These are phyloP conservation scores for Colletotrichum tofieldiae DNA, from an alignment of 2,329 filamentous ascomycete genomes.

Conservation along the genomic window DNA sequence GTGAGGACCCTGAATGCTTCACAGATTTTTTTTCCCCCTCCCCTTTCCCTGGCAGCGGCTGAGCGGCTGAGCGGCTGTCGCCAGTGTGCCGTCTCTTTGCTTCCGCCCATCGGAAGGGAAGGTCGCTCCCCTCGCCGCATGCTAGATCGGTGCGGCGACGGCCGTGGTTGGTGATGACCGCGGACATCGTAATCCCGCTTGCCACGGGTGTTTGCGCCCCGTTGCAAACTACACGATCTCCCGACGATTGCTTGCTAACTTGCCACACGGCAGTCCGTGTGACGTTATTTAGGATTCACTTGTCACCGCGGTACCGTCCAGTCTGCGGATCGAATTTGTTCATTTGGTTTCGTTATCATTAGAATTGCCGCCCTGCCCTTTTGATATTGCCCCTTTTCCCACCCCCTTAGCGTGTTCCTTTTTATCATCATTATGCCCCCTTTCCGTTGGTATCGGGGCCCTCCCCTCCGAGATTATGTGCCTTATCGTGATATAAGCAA, in stretches of 20 bases:
- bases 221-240: neutral
- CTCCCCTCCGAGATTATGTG: no score
- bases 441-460: neutral
- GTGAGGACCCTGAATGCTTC: conserved; percentile 36
- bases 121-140: neutral
- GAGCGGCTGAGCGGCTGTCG: neutral
- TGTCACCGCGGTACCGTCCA: neutral
- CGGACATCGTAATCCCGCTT: neutral
- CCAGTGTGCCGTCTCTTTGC: neutral
- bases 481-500: no score
- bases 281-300: neutral
- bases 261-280: neutral
- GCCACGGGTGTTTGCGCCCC: neutral
- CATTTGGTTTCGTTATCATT: neutral
- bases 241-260: neutral
- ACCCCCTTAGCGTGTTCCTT: neutral
- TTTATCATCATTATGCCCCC: neutral
- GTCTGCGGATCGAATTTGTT: neutral
- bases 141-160: neutral
- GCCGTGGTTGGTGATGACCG: neutral
- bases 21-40: neutral
- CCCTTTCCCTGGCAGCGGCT: neutral
- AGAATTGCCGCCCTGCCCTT: neutral
- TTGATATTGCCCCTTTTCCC: neutral
- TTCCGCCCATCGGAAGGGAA: neutral